Conservation (phyloP, 2,329 filamentous ascomycete genomes). For the Fusarium camptoceras region DNA sequence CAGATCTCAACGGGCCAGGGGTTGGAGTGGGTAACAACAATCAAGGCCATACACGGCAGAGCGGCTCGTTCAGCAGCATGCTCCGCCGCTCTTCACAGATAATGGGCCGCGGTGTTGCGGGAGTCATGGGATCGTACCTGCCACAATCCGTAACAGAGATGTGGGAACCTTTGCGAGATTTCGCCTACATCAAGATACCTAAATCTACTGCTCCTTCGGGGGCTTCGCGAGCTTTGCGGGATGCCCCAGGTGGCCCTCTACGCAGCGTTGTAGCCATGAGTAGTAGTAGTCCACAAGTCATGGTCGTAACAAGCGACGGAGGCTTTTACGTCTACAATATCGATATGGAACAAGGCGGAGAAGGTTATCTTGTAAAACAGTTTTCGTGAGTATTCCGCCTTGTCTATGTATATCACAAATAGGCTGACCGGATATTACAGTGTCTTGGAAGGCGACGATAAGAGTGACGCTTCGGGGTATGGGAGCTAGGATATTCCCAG, state of each 20-base stretch:
- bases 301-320: slow-evolving; percentile 97
- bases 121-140: slow-evolving; percentile 90
- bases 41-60: slow-evolving; percentile 60
- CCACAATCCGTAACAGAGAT: slow-evolving; percentile 96
- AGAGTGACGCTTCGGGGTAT: slow-evolving; percentile 62
- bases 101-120: slow-evolving; percentile 88
- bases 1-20: slow-evolving; percentile 52
- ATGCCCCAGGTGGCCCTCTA: slow-evolving; percentile 64
- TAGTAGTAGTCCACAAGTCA: slow-evolving; percentile 92
- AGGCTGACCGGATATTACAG: slow-evolving; percentile 47
- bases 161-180: slow-evolving; percentile 95
- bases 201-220: slow-evolving; percentile 57
- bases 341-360: slow-evolving; percentile 92
- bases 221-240: slow-evolving; percentile 44
- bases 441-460: slow-evolving; percentile 67
- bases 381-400: slow-evolving; percentile 77
- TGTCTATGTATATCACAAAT: not conserved
- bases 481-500: slow-evolving; percentile 44
- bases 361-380: slow-evolving; percentile 90
- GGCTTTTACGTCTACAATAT: slow-evolving; percentile 96
- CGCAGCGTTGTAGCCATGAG: slow-evolving; percentile 98
- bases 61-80: slow-evolving; percentile 89
- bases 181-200: slow-evolving; percentile 95
- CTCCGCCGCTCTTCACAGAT: slow-evolving; percentile 94
- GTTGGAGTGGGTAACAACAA: slow-evolving; percentile 44